Conservation (phyloP, 768 basidiomycete genomes). For the Gymnopilus dilepis region DNA sequence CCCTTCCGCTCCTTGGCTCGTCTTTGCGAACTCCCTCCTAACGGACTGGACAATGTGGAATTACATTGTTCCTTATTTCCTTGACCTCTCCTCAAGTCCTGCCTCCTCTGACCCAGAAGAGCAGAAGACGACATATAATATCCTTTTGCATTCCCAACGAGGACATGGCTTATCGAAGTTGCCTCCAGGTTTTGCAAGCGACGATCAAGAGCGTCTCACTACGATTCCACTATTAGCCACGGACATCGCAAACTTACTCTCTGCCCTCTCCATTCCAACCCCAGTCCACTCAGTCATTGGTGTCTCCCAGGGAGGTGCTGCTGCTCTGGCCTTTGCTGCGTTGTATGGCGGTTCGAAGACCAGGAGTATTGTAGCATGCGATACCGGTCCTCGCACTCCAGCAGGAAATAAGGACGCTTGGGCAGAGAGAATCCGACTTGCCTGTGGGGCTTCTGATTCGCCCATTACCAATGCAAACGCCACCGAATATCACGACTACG, state of each 20-base stretch:
- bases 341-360: slow-evolving; percentile 38
- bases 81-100: slow-evolving; percentile 28
- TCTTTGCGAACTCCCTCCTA: slow-evolving; percentile 55
- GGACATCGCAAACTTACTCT: slow-evolving; percentile 47
- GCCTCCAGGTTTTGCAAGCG: slow-evolving; percentile 18
- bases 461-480: slow-evolving; percentile 14
- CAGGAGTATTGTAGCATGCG: slow-evolving; percentile 51
- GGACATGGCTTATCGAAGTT: slow-evolving; percentile 55
- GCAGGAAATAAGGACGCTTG: slow-evolving; percentile 54
- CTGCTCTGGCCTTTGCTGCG: slow-evolving; percentile 50
- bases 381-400: slow-evolving; percentile 49
- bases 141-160: slow-evolving; percentile 56
- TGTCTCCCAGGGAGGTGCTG: slow-evolving; percentile 59
- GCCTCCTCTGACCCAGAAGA: neutral
- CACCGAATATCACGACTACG: slow-evolving; percentile 34
- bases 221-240: slow-evolving; percentile 52
- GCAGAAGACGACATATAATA: slow-evolving; percentile 40
- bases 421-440: slow-evolving; percentile 49
- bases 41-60: slow-evolving; percentile 56
- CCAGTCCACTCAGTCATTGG: slow-evolving; percentile 53
- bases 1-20: slow-evolving; percentile 53
- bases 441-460: slow-evolving; percentile 26
- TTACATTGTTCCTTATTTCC: slow-evolving; percentile 45
- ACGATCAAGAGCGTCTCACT: slow-evolving; percentile 24
- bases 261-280: slow-evolving; percentile 37